Evolutionary conservation across 2,329 filamentous ascomycete species (phyloP), one percentile per base, ranked within the genome.

Genomic region (Fusarium sp.): DNA sequence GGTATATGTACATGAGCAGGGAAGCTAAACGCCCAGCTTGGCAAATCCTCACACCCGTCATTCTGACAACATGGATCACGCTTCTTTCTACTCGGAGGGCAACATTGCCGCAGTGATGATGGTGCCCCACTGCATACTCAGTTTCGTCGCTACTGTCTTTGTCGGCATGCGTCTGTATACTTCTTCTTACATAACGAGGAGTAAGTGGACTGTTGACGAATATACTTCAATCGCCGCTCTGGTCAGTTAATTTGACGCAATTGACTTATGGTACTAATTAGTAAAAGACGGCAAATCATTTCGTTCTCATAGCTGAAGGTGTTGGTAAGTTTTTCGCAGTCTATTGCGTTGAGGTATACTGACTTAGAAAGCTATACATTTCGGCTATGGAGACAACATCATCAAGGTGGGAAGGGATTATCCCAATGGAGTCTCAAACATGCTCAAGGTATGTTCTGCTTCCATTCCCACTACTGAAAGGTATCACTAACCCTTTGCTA

Each of bases 381-480:
- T 27, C 22, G 61, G 61, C 10, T 20, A 56, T 3, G 61, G 61
- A 34, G 3, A 40, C 8, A 51, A 65, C 8, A 61, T 65, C 27
- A 18, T 52, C 11, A 55, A 44, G 13, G 44, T 65, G 18, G 7
- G 10, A 22, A 42, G 7, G 7, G 20, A 30, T 5, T 57, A 47
- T 14, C 32, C 32, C 8, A 51, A 52, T 18, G 61, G 61, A 24
- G 7, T 48, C 4, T 11, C 45, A 4, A 37, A 22, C 25, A 61
- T 61, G 22, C 29, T 65, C 4, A 61, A 61, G 52, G 61, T 65
- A 13, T 2, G 53, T 22, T 6, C 12, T 29, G 16, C 9, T 16
- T 16, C 20, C 13, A 7, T 16, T 0, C 6, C 6, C 10, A 5
- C 30, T 34, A 16, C 30, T 9, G 14, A 1, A 16, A 16, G 3